Base-by-base conservation (phyloP, 139 green algal genomes). In the Chlorella sp. region DNA sequence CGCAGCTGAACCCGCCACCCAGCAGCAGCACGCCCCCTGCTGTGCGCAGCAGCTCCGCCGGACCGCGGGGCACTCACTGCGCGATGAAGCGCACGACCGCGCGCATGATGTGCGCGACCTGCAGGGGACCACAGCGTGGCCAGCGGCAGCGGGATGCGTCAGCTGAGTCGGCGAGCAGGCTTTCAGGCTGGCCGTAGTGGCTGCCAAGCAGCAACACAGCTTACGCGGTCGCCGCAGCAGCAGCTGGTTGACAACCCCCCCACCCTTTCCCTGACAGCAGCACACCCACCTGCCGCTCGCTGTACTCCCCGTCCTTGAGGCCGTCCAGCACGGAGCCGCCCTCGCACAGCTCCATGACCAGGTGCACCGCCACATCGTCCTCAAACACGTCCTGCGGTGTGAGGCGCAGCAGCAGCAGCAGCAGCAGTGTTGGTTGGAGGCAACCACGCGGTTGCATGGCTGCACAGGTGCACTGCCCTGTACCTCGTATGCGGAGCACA, bases 291-390 rank as follows among this genome's bases (percentile, higher is more conserved):
- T 92, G 85, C 47, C 83, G 84, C 84, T 95, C 91, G 34, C 85
- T 94, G 83, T 94, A 93, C 64, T 88, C 84, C 47, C 87, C 86
- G 16, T 78, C 74, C 56, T 85, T 92, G 32, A 96, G 84, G 18
- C 91, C 81, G 41, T 95, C 93, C 84, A 95, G 89, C 79, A 97
- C 89, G 18, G 89, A 90, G 1, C 94, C 93, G 12, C 95, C 96
- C 69, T 94, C 92, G 84, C 95, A 98, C 68, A 98, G 90, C 92
- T 98, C 95, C 95, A 98, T 98, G 0, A 98, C 92, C 76, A 98
- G 83, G 86, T 98, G 93, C 20, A 98, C 84, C 12, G 90, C 88
- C 26, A 85, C 56, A 69, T 97, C 93, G 80, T 97, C 93, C 87
- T 97, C 94, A 88, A 95, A 95, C 65, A 94, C 90, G 78, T 94